These are phyloP conservation scores for Botrytis fabae DNA, from an alignment of 2,329 filamentous ascomycete genomes.

Conservation along the genomic window DNA sequence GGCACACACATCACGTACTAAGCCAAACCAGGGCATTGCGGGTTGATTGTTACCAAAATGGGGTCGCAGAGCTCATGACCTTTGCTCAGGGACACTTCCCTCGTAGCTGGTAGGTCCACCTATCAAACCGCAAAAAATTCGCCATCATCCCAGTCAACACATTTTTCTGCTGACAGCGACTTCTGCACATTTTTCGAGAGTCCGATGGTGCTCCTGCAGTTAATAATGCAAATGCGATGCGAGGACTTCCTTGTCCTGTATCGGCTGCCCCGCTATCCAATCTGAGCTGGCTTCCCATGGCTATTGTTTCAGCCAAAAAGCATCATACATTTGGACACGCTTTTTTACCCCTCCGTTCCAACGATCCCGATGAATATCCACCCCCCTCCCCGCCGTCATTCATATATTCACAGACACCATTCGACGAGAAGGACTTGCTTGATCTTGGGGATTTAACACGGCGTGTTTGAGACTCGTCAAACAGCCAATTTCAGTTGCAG, in stretches of 20 bases:
- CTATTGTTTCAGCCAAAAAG: constrained; percentile 15
- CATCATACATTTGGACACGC: constrained; percentile 7
- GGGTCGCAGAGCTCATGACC: constrained; percentile 24
- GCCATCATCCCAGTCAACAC: constrained; percentile 16
- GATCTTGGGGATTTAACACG: background rate
- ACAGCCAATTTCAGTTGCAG: background rate
- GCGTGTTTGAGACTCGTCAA: background rate
- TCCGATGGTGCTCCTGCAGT: constrained; percentile 17
- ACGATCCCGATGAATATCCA: constrained; percentile 1
- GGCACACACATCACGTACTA: constrained; percentile 13
- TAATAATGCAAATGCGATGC: background rate
- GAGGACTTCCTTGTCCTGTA: constrained; percentile 11
- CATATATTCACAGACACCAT: background rate
- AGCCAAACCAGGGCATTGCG: constrained; percentile 13
- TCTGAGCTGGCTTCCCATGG: constrained; percentile 17
- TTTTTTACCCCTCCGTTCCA: constrained; percentile 9
- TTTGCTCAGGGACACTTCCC: constrained; percentile 9
- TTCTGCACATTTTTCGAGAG: background rate
- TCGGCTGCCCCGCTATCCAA: constrained; percentile 22
- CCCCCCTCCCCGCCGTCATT: background rate
- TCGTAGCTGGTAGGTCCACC: background rate
- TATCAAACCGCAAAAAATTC: constrained; percentile 16
- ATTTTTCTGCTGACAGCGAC: background rate
- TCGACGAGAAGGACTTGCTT: background rate
- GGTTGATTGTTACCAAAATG: constrained; percentile 17